A percentile compares a stretch with the other conserved stretches of the same genome.
These are phyloP conservation scores for Sphagnurus paluster DNA, from an alignment of 1,284 basidiomycete species.

Conservation along the genomic window DNA sequence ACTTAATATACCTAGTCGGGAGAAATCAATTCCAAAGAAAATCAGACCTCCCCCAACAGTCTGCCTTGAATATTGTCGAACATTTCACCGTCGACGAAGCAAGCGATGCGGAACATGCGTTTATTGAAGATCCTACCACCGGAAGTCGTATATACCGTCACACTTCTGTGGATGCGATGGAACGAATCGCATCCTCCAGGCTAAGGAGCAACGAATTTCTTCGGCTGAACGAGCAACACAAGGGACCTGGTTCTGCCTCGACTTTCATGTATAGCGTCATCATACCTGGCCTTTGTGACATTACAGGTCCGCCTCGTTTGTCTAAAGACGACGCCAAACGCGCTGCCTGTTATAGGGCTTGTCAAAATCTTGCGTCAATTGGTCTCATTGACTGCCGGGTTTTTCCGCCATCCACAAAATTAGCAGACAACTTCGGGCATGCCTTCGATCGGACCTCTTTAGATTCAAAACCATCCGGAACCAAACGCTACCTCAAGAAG, in stretches of 20 bases:
- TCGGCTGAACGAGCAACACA: slow-evolving; percentile 37
- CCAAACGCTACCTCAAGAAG: slow-evolving; percentile 54
- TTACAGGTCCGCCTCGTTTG: slow-evolving; percentile 44
- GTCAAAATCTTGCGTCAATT: slow-evolving; percentile 45
- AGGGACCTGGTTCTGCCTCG: slow-evolving; percentile 20
- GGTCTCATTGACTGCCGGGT: slow-evolving; percentile 53
- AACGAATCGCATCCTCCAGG: slow-evolving; percentile 34
- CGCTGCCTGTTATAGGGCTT: slow-evolving; percentile 56
- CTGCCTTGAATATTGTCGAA: slow-evolving; percentile 15
- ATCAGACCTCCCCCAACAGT: slow-evolving; percentile 23
- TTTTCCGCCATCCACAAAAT: slow-evolving; percentile 37
- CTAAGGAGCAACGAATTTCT: slow-evolving; percentile 34
- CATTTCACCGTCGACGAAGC: slow-evolving; percentile 29
- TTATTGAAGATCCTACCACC: slow-evolving; percentile 57
- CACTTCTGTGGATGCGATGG: slow-evolving; percentile 28
- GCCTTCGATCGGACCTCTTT: slow-evolving; percentile 18
- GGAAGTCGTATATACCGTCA: slow-evolving; percentile 53
- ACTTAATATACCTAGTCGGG: slow-evolving; percentile 66
- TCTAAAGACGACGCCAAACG: slow-evolving; percentile 56
- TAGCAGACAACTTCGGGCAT: not conserved
- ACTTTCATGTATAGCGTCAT: slow-evolving; percentile 49
- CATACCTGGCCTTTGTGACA: slow-evolving; percentile 42
- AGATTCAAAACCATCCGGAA: slow-evolving; percentile 37
- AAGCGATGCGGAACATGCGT: slow-evolving; percentile 28
- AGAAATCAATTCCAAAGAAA: slow-evolving; percentile 23